These are phyloP conservation scores for Fistulifera solaris DNA, from an alignment of 108 stramenopile genomes.

Conservation along the genomic window DNA sequence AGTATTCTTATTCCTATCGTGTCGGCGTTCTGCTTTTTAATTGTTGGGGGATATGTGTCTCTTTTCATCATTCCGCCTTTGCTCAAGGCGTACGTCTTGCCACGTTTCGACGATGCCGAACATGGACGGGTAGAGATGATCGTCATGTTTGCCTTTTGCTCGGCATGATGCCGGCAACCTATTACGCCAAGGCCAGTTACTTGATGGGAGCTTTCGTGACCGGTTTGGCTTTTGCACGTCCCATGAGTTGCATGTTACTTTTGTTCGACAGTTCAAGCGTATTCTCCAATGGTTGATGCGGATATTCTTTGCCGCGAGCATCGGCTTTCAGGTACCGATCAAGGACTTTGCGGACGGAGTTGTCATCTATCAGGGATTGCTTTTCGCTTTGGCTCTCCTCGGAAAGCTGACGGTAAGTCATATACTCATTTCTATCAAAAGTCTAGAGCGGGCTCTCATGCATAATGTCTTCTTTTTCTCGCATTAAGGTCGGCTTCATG, in stretches of 20 bases:
- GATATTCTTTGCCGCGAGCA: constrained; percentile 59
- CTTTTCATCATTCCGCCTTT: constrained; percentile 41
- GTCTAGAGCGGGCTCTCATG: not conserved
- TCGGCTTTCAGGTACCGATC: constrained; percentile 33
- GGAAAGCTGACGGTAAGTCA: constrained; percentile 25
- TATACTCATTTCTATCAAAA: no score
- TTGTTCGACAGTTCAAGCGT: constrained; percentile 12
- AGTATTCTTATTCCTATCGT: constrained; percentile 28
- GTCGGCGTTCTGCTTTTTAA: constrained; percentile 19
- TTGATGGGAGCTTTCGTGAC: constrained; percentile 56
- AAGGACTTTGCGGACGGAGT: constrained; percentile 39
- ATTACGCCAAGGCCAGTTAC: constrained; percentile 40
- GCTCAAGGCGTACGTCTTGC: constrained; percentile 29
- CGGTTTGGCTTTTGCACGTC: constrained; percentile 42
- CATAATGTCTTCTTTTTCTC: no score
- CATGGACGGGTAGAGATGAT: not conserved
- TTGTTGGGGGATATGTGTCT: constrained; percentile 22
- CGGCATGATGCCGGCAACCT: constrained; percentile 31
- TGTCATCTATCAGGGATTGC: constrained; percentile 51
- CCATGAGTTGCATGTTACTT: constrained; percentile 1
- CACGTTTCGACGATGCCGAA: constrained; percentile 13
- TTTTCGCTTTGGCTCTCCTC: constrained; percentile 38
- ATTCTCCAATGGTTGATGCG: constrained; percentile 56
- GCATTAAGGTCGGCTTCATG: constrained; percentile 45
- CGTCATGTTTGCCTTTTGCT: constrained; percentile 20